These are phyloP conservation scores for Globisporangium canariense DNA, from an alignment of 352 stramenopile genomes.

Conservation along the genomic window DNA sequence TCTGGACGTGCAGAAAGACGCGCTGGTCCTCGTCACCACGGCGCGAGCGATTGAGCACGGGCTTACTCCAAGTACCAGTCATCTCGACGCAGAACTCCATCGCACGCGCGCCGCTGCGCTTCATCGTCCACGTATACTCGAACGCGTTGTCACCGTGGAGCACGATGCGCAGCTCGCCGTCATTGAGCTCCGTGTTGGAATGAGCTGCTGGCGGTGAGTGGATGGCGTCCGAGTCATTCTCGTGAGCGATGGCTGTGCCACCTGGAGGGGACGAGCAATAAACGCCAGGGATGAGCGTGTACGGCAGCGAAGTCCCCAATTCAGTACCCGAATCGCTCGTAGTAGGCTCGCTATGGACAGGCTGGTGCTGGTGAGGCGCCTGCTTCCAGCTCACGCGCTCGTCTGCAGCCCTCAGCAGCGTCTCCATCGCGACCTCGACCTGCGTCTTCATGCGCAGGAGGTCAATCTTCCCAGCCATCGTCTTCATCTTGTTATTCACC, in stretches of 20 bases:
- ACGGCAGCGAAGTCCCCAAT: conserved; percentile 10
- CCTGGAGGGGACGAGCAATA: conserved; percentile 28
- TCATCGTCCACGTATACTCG: conserved; percentile 73
- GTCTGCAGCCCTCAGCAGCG: conserved; percentile 53
- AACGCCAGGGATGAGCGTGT: conserved; percentile 62
- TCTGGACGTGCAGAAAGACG: conserved; percentile 51
- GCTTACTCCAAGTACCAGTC: conserved; percentile 58
- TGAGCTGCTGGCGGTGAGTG: background rate
- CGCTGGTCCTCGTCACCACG: conserved; percentile 70
- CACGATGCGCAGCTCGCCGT: conserved; percentile 36
- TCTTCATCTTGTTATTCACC: background rate
- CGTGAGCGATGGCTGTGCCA: background rate
- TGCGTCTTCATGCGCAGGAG: conserved; percentile 47
- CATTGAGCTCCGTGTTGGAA: conserved; percentile 22
- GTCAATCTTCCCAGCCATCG: conserved; percentile 24
- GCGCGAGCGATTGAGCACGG: conserved; percentile 70
- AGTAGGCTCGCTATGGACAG: background rate
- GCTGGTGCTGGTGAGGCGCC: background rate
- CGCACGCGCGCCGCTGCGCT: conserved; percentile 37
- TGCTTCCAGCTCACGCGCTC: conserved; percentile 59
- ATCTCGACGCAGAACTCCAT: conserved; percentile 80
- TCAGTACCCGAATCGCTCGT: background rate
- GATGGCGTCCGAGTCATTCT: background rate
- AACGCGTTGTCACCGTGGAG: conserved; percentile 83
- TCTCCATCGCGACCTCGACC: conserved; percentile 58